Conservation (phyloP, 1,139 yeast species). For the Yamadazyma oceani region DNA sequence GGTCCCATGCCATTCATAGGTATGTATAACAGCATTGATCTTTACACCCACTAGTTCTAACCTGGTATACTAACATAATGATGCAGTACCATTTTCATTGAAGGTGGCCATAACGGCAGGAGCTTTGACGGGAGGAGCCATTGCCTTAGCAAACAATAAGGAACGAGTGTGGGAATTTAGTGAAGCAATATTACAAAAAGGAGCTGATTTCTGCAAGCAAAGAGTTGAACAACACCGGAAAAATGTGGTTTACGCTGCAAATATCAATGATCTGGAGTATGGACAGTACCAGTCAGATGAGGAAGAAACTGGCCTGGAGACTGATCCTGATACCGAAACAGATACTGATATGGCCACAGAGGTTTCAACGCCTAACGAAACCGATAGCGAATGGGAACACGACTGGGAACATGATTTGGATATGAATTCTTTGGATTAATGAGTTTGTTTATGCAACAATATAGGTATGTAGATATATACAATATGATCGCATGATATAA, state of each 20-base stretch:
- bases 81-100: slow-evolving; percentile 37
- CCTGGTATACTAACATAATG: slow-evolving; percentile 9
- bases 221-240: slow-evolving; percentile 24
- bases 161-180: slow-evolving; percentile 35
- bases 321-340: slow-evolving; percentile 21
- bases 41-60: too few relatives aligned
- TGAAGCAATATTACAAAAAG: slow-evolving; percentile 32
- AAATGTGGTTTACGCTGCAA: slow-evolving; percentile 27
- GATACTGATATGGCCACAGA: slow-evolving; percentile 13
- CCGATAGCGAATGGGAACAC: slow-evolving; percentile 23
- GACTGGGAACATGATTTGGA: slow-evolving; percentile 14
- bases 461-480: too few relatives aligned
- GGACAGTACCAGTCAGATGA: slow-evolving; percentile 9
- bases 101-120: slow-evolving; percentile 42
- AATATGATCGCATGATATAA: too few relatives aligned
- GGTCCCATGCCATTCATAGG: slow-evolving; percentile 16
- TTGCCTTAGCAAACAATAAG: slow-evolving; percentile 35
- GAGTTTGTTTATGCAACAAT: too few relatives aligned
- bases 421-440: slow-evolving; percentile 13
- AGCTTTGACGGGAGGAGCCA: slow-evolving; percentile 39
- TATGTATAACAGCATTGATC: too few relatives aligned
- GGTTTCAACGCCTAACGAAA: slow-evolving; percentile 9
- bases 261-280: slow-evolving; percentile 26
- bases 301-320: slow-evolving; percentile 10
- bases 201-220: slow-evolving; percentile 36